phyloP scores from a whole-genome alignment of 257 asterid species.

The Phtheirospermum japonicum region DNA sequence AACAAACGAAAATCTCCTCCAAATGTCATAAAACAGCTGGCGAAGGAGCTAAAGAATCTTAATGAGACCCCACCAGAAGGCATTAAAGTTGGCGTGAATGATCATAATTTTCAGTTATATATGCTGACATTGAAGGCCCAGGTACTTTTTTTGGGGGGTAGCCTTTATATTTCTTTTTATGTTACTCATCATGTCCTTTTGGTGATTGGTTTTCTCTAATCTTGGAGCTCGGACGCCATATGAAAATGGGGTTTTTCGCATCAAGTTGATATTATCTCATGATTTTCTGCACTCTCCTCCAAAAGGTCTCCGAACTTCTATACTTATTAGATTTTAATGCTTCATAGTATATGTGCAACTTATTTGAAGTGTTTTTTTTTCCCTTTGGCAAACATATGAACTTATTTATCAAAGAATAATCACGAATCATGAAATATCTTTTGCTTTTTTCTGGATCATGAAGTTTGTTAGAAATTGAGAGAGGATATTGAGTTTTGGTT shows the following conservation, averaged over 20 bases:
- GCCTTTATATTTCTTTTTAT: not conserved
- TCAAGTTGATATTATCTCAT: conserved; percentile 79
- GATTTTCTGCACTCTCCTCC: conserved; percentile 97
- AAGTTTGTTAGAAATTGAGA: too few relatives aligned
- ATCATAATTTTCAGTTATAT: conserved; percentile 79
- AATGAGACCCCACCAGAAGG: conserved; percentile 97
- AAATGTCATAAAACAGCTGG: conserved; percentile 85
- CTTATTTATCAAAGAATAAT: too few relatives aligned
- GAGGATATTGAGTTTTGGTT: too few relatives aligned
- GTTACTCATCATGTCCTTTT: conserved; percentile 8
- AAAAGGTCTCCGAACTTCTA: conserved; percentile 52
- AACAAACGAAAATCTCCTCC: conserved; percentile 96
- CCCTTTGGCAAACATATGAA: not conserved
- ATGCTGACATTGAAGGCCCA: conserved; percentile 97
- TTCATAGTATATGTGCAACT: conserved; percentile 10
- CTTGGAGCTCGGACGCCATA: conserved; percentile 96
- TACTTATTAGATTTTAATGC: conserved; percentile 7
- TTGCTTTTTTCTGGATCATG: not conserved
- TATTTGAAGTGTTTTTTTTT: not conserved
- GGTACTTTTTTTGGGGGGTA: conserved; percentile 39
- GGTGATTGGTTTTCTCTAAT: conserved; percentile 29
- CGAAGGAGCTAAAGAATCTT: conserved; percentile 91
- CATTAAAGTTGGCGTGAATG: conserved; percentile 87
- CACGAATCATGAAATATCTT: not conserved
- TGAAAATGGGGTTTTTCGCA: conserved; percentile 85